These are phyloP conservation scores for Vitis hybrid DNA, from an alignment of 177 flowering plant genomes.

Conservation along the genomic window DNA sequence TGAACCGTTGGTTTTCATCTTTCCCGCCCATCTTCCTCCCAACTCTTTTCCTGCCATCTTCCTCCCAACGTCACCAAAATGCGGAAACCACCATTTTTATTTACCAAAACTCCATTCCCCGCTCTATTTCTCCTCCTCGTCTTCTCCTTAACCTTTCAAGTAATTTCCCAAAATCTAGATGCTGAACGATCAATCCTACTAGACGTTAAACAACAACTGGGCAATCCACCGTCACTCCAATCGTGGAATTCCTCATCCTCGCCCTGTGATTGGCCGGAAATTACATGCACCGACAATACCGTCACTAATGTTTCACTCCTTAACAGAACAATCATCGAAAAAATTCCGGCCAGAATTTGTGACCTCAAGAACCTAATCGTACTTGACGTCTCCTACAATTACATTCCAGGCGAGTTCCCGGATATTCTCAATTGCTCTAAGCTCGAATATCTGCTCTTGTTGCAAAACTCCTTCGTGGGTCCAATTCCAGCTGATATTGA, in stretches of 20 bases:
- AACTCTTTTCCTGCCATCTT: background rate
- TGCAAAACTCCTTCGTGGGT: slow-evolving; percentile 44
- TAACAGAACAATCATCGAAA: too few relatives aligned
- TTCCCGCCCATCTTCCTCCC: background rate
- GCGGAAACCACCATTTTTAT: slow-evolving; percentile 15
- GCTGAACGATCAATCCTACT: too few relatives aligned
- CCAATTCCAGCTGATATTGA: slow-evolving; percentile 38
- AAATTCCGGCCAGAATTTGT: too few relatives aligned
- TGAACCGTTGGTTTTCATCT: background rate
- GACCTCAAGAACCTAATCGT: too few relatives aligned
- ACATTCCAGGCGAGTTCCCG: too few relatives aligned
- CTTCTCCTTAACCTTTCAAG: slow-evolving; percentile 19
- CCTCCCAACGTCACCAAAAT: slow-evolving; percentile 11
- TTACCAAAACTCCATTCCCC: background rate
- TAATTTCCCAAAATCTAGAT: slow-evolving; percentile 10
- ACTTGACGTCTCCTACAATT: too few relatives aligned
- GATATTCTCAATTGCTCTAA: background rate
- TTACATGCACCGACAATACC: too few relatives aligned
- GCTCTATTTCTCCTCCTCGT: slow-evolving; percentile 17
- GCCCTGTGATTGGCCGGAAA: too few relatives aligned
- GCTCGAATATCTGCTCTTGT: slow-evolving; percentile 36
- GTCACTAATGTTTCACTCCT: too few relatives aligned
- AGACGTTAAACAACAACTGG: too few relatives aligned
- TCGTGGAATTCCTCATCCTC: too few relatives aligned
- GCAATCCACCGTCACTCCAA: too few relatives aligned